Evolutionary conservation across 2,329 filamentous ascomycete genomes (phyloP), one percentile per base, ranked within the genome.

Genomic region (Remersonia thermophila): DNA sequence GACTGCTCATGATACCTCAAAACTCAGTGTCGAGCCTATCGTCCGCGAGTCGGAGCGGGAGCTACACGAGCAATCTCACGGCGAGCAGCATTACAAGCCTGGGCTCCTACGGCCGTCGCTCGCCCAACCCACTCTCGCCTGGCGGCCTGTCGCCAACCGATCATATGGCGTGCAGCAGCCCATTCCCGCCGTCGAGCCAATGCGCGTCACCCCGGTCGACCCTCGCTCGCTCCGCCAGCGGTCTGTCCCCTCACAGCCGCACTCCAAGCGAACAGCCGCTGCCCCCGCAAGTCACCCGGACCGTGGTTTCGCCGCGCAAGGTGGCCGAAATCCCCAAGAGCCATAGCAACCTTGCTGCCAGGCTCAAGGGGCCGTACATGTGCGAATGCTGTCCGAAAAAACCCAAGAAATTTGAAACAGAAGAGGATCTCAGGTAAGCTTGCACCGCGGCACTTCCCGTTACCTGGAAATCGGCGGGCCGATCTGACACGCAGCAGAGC

Each of bases 381-480:
- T 96, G 87, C 60, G 85, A 94, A 52, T 96, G 89, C 57, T 96
- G 87, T 59, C 87, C 86, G 0, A 95, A 95, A 60, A 95, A 95
- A 60, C 87, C 87, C 2, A 94, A 93, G 60, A 93, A 93, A 53
- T 95, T 95, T 51, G 84, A 93, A 48, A 83, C 76, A 4, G 69
- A 76, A 43, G 81, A 89, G 45, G 84, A 94, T 47, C 65, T 96
- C 38, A 77, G 77, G 87, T 94, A 74, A 61, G 77, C 63, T 26
- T 17, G 10, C 25, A 9, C 25, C 25, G n/a, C n/a, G n/a, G 20
- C 20, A 23, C 12, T 16, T 36, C 14, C 14, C 32, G 25, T 27
- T 27, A 27, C 10, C 25, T 27, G n/a, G n/a, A n/a, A 4, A 10
- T 14, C n/a, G 14, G 6, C 3, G n/a, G 7, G 13, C 23, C 6